These are phyloP conservation scores for Dryadomyces sulphureus DNA, from an alignment of 2,329 filamentous ascomycete genomes.

Conservation along the genomic window DNA sequence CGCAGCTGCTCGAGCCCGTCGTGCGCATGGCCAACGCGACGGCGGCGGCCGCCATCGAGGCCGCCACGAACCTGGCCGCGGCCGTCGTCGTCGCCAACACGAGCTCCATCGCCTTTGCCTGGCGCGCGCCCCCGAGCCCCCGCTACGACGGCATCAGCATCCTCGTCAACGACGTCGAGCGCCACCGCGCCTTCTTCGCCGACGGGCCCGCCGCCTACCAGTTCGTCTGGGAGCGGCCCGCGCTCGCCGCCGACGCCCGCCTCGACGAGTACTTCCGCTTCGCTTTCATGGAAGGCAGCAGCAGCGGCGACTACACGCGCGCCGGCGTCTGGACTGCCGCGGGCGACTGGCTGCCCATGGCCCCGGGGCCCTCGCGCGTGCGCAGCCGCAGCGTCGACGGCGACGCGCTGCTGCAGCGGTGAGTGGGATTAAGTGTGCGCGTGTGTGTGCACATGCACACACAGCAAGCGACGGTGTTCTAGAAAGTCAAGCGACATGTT, in stretches of 20 bases:
- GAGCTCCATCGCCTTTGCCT: slow-evolving; percentile 52
- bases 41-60: slow-evolving; percentile 7
- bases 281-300: slow-evolving; percentile 53
- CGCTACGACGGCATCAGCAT: slow-evolving; percentile 64
- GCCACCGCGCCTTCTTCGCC: slow-evolving; percentile 57
- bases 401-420: not conserved
- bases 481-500: no score
- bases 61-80: not conserved
- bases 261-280: slow-evolving; percentile 65
- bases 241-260: slow-evolving; percentile 17
- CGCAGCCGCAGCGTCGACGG: slow-evolving; percentile 15
- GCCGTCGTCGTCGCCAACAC: slow-evolving; percentile 21
- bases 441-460: no score
- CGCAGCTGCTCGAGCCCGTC: slow-evolving; percentile 28
- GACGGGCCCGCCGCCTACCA: slow-evolving; percentile 22
- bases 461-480: no score
- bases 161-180: slow-evolving; percentile 74
- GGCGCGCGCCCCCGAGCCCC: slow-evolving; percentile 30
- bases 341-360: slow-evolving; percentile 53
- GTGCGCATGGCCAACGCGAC: slow-evolving; percentile 22
- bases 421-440: not conserved
- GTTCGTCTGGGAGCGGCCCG: slow-evolving; percentile 47
- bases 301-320: slow-evolving; percentile 56
- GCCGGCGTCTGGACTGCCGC: slow-evolving; percentile 55
- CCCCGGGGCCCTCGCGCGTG: slow-evolving; percentile 40